Percentiles rank a stretch among this genome's conserved stretches.
Evolutionary conservation across 148 eudicot species (phyloP).

Genomic region (Vaccinium vitisidaea): DNA sequence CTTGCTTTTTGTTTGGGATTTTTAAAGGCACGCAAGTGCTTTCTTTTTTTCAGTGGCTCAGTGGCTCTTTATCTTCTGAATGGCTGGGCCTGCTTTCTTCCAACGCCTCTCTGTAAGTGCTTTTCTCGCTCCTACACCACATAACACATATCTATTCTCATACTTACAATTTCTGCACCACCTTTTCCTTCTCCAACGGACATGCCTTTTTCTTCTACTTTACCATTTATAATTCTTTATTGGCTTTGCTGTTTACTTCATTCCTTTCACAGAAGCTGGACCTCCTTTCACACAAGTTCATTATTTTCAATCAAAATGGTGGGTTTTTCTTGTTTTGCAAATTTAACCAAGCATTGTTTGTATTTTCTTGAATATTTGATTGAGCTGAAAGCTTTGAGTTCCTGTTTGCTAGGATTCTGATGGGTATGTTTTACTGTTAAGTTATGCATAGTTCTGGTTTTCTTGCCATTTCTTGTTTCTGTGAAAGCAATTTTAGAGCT

Average conservation of each 20-base stretch:
- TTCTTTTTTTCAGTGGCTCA: background rate
- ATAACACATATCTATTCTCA: background rate
- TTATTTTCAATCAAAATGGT: background rate
- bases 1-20: background rate
- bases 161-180: background rate
- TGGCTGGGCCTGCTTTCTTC: background rate
- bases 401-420: background rate
- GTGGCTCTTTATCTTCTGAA: background rate
- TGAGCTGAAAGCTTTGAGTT: background rate
- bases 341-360: background rate
- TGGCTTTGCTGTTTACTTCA: background rate
- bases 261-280: background rate
- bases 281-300: constrained; percentile 5
- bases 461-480: background rate
- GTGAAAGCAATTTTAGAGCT: background rate
- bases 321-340: constrained; percentile 11
- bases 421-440: background rate
- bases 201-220: background rate
- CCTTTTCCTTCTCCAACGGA: background rate
- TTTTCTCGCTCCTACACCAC: background rate
- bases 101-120: background rate
- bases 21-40: background rate
- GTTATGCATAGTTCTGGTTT: background rate
- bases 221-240: background rate
- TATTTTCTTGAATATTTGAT: background rate